These are phyloP conservation scores for Aspergillus carlsbadensis DNA, from an alignment of 495 filamentous ascomycete species.

Conservation along the genomic window DNA sequence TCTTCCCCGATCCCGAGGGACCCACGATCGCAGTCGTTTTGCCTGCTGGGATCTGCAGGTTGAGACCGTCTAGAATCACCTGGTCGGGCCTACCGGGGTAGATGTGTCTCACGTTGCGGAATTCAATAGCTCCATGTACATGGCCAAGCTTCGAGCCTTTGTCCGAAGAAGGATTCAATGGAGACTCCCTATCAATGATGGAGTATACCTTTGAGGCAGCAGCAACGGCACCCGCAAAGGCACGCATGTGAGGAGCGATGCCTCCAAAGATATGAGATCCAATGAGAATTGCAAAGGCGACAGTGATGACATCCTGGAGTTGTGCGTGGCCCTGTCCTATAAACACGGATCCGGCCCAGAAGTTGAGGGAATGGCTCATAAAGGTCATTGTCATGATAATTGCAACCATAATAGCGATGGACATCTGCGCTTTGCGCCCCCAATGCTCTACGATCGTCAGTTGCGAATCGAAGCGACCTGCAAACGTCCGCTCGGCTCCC, in stretches of 20 bases:
- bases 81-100: slow-evolving; percentile 43
- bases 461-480: neutral
- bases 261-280: slow-evolving; percentile 9
- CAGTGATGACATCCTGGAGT: slow-evolving; percentile 8
- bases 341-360: slow-evolving; percentile 19
- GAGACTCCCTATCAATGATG: slow-evolving; percentile 36
- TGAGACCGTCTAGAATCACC: slow-evolving; percentile 36
- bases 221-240: slow-evolving; percentile 33
- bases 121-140: slow-evolving; percentile 43
- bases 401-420: slow-evolving; percentile 7
- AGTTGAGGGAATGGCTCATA: slow-evolving; percentile 15
- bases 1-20: slow-evolving; percentile 55
- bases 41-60: slow-evolving; percentile 32
- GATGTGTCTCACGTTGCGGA: slow-evolving; percentile 57
- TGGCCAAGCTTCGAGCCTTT: slow-evolving; percentile 17
- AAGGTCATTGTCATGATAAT: slow-evolving; percentile 7
- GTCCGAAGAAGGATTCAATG: slow-evolving; percentile 35
- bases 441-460: neutral
- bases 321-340: slow-evolving; percentile 7
- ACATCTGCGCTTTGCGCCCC: slow-evolving; percentile 2
- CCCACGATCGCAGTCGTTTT: slow-evolving; percentile 53
- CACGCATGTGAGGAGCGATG: slow-evolving; percentile 36
- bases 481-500: slow-evolving; percentile 9
- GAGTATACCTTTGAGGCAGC: slow-evolving; percentile 35
- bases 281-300: slow-evolving; percentile 13